These are phyloP conservation scores for Arthrobotrys sphaeroides DNA, from an alignment of 2,329 filamentous ascomycete species.

Conservation along the genomic window DNA sequence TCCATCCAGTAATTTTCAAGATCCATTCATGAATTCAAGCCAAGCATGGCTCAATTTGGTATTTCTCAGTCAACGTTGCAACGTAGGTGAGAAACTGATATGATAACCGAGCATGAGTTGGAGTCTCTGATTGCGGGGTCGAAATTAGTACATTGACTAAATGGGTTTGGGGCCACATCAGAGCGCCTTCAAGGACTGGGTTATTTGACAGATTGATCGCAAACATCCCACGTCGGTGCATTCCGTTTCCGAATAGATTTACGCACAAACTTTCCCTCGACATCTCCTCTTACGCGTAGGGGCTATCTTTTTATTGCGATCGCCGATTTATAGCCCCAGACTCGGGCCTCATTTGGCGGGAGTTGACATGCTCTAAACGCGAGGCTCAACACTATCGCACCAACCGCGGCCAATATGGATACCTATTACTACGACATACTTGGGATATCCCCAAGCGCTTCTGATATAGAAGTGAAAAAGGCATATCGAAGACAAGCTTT, in stretches of 20 bases:
- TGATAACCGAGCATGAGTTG: too few species aligned
- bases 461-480: slow-evolving; percentile 32
- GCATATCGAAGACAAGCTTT: slow-evolving; percentile 36
- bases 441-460: slow-evolving; percentile 5
- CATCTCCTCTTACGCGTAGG: neutral
- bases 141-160: neutral
- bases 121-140: neutral
- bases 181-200: neutral
- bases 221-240: slow-evolving; percentile 6
- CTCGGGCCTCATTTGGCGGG: neutral
- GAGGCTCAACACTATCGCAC: neutral
- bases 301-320: neutral
- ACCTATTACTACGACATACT: slow-evolving; percentile 38
- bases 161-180: slow-evolving; percentile 13
- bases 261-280: neutral
- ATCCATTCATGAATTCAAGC: too few species aligned
- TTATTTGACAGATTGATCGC: slow-evolving; percentile 4
- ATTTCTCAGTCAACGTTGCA: too few species aligned
- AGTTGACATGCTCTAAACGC: slow-evolving; percentile 8
- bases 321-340: neutral
- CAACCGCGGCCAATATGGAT: slow-evolving; percentile 15
- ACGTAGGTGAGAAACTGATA: neutral
- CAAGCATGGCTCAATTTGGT: too few species aligned
- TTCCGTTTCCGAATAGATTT: neutral
- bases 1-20: too few species aligned